Evolutionary conservation across 2,329 filamentous ascomycete species (phyloP), one percentile per base, ranked within the genome.

Genomic region (Epicoccum sorghinum): DNA sequence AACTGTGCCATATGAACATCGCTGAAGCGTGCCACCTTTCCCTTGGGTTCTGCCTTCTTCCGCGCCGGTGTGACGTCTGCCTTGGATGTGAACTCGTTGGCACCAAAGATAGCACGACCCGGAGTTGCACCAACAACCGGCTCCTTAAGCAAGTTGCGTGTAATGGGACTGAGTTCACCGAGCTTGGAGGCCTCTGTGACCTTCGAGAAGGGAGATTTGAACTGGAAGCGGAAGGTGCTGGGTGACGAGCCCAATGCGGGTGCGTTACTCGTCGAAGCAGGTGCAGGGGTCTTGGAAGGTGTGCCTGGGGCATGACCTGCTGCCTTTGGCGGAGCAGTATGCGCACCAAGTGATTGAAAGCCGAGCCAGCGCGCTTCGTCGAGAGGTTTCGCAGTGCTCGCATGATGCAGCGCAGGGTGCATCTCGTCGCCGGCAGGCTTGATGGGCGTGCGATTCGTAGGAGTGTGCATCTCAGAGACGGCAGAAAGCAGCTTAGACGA

Each of bases 1-100:
- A 98, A 97, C 68, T 93, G 85, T 44, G 88, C 86, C 84, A 90
- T 89, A 72, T 98, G 93, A 33, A 85, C 87, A 59, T 91, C 88
- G 71, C 91, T 96, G 77, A 88, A 98, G 40, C 93, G 88, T 43
- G 87, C 80, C 45, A 86, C 83, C 72, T 88, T 93, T 63, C 90
- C 87, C 77, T 88, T 96, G 10, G 93, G 86, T 62, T 86, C 86
- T 6, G 89, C 93, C 68, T 96, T 89, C 74, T 87, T 91, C 61
- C 93, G 88, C 8, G 77, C 77, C 33, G 78, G 67, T 1, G 69
- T 66, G 27, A 77, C 69, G 24, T 81, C 80, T 2, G 76, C 71
- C 30, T 67, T 68, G 47, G 71, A 60, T 42, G 68, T 64, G 47
- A 70, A 72, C 48, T 74, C 69, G 30, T 67, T 66, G 7, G 69